Evolutionary conservation across 106 monocot species (phyloP), one percentile per base, ranked within the genome.

Genomic region (Iris macrosiphon): DNA sequence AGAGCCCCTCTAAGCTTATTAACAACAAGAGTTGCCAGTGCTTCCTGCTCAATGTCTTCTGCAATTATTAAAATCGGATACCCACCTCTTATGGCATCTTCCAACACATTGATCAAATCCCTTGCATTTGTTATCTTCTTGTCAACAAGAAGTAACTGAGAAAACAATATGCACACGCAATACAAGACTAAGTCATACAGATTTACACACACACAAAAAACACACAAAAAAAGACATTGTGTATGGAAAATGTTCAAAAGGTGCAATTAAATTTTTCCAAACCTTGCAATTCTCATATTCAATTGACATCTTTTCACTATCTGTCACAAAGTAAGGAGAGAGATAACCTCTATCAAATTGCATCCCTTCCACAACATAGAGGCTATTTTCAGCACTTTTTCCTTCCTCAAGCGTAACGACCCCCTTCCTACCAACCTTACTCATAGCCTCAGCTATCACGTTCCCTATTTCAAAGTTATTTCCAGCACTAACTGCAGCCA

Each of bases 271-370:
- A 53, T 33, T 32, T 31, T 2, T 35, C 24, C 62, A 23, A 45
- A 96, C 90, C 85, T 93, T 93, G 84, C 93, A 88, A 60, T 93
- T 93, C 29, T 93, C 84, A 65, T 78, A 93, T 58, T 93, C 93
- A 52, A 77, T 78, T 21, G 81, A 61, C 88, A 88, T 93, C 60
- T 93, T 93, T 50, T 88, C 88, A 57, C 88, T 84, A 43, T 93
- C 88, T 15, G 83, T 93, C 11, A 93, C 88, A 55, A 93, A 93
- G 62, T 93, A 93, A 1, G 93, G 93, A 34, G 83, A 93, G 15
- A 88, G 84, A 39, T 88, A 88, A 25, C 93, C 93, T 35, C 88
- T 80, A 40, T 93, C 93, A 73, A 88, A 93, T 49, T 93, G 93
- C 93, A 93, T 88, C 41, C 93, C 93, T 54, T 93, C 93, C 8